Evolutionary conservation across 169 alveolate species (phyloP).

Genomic region (Cryptosporidium meleagridis): DNA sequence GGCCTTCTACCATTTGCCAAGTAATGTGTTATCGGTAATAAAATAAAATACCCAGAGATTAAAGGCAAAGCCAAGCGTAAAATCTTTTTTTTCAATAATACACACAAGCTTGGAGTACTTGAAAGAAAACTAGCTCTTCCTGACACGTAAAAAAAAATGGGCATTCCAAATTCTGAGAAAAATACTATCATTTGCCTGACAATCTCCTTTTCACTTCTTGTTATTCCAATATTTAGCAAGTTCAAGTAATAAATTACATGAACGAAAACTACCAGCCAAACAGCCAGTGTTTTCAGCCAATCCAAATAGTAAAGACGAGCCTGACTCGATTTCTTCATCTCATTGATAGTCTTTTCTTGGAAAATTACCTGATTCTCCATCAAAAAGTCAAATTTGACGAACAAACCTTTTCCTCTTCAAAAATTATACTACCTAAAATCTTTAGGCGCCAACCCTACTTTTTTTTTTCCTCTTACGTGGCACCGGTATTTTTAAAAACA

Average conservation of each 20-base stretch:
- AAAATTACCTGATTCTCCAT: conserved; percentile 33
- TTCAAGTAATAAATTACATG: conserved; percentile 54
- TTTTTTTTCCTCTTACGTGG: conserved; percentile 54
- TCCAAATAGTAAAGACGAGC: conserved; percentile 56
- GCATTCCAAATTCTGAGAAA: conserved; percentile 71
- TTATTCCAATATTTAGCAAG: conserved; percentile 33
- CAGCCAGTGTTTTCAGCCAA: conserved; percentile 73
- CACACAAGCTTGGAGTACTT: neutral
- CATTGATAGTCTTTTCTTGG: conserved; percentile 8
- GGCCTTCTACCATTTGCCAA: conserved; percentile 71
- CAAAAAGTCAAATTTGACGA: conserved; percentile 31
- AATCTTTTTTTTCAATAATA: conserved; percentile 26
- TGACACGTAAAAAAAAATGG: conserved; percentile 55
- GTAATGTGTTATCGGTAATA: conserved; percentile 63
- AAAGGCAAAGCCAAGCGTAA: conserved; percentile 38
- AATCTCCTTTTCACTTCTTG: conserved; percentile 25
- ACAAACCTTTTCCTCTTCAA: conserved; percentile 1
- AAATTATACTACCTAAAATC: conserved; percentile 12
- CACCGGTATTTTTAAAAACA: conserved; percentile 36
- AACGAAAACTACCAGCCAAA: conserved; percentile 67
- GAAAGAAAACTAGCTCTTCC: conserved; percentile 65
- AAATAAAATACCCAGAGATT: conserved; percentile 39
- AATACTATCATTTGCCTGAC: conserved; percentile 41
- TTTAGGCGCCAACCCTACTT: conserved; percentile 62
- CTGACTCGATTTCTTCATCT: neutral